phyloP scores from a whole-genome alignment of 805 yeast species.

The Alloascoidea hylecoeti region DNA sequence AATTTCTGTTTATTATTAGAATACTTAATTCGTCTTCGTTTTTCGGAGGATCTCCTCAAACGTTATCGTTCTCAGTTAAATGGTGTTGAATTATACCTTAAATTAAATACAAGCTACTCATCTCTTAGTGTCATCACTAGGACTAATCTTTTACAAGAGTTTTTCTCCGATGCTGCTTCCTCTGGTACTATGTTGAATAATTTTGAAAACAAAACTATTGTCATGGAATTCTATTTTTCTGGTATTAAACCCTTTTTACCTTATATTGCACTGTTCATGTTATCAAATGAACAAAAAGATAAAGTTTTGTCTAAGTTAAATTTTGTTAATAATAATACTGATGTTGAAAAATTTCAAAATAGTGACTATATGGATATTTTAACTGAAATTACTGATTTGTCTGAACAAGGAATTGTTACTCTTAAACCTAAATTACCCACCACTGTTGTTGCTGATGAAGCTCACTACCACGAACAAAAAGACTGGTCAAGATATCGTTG shows the following conservation, averaged over 20 bases:
- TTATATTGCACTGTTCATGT: not conserved
- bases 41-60: not conserved
- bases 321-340: too few relatives aligned
- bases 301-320: not conserved
- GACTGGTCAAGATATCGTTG: too few relatives aligned
- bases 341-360: too few relatives aligned
- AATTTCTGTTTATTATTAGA: not conserved
- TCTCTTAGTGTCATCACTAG: not conserved
- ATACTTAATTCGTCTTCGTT: not conserved
- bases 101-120: not conserved
- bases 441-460: too few relatives aligned
- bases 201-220: constrained; percentile 4
- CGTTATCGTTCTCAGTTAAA: not conserved
- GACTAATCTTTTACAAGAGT: not conserved
- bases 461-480: too few relatives aligned
- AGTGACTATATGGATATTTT: too few relatives aligned
- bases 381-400: too few relatives aligned
- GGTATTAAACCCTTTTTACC: not conserved
- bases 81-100: not conserved
- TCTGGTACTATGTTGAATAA: constrained; percentile 15
- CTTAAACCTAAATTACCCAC: too few relatives aligned
- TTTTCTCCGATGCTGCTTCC: not conserved
- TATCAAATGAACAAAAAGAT: not conserved
- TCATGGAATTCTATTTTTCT: constrained; percentile 1
- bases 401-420: too few relatives aligned